Conservation (phyloP, 805 yeast species). For the Teunomyces tritomae region DNA sequence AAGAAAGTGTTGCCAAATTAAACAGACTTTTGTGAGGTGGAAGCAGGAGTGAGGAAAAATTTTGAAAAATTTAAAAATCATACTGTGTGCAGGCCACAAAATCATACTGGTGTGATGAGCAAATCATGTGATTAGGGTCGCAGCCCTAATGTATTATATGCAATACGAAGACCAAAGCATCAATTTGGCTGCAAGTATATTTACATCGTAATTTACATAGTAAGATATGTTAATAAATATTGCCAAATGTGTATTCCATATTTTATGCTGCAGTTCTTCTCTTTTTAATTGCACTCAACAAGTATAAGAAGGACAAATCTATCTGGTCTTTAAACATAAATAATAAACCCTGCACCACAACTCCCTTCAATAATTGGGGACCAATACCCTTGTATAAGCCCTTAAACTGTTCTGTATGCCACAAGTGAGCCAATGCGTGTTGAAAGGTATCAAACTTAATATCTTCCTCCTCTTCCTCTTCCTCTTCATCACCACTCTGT, state of each 20-base stretch:
- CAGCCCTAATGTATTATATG: neutral
- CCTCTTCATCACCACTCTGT: constrained; percentile 25
- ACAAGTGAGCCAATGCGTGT: constrained; percentile 58
- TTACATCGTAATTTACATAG: too few species aligned
- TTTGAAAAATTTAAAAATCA: constrained; percentile 5
- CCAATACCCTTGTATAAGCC: constrained; percentile 78
- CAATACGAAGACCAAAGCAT: neutral
- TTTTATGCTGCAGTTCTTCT: constrained; percentile 4
- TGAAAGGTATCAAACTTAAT: constrained; percentile 55
- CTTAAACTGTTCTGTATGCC: constrained; percentile 57
- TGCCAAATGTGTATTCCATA: neutral
- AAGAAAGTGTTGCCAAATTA: constrained; percentile 6
- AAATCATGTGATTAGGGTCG: neutral
- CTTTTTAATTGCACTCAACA: constrained; percentile 28
- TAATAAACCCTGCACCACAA: constrained; percentile 78
- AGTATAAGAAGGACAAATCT: constrained; percentile 37
- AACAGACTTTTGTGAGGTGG: constrained; percentile 4
- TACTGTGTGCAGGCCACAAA: neutral
- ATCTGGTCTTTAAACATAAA: constrained; percentile 78
- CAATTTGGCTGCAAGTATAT: too few species aligned
- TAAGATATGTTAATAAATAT: neutral
- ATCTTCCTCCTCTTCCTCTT: constrained; percentile 31
- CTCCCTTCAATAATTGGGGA: constrained; percentile 80
- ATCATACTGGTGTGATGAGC: neutral
- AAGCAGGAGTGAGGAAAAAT: constrained; percentile 4